Base-by-base conservation (phyloP, 208 protist species). In the Novymonas esmeraldas region DNA sequence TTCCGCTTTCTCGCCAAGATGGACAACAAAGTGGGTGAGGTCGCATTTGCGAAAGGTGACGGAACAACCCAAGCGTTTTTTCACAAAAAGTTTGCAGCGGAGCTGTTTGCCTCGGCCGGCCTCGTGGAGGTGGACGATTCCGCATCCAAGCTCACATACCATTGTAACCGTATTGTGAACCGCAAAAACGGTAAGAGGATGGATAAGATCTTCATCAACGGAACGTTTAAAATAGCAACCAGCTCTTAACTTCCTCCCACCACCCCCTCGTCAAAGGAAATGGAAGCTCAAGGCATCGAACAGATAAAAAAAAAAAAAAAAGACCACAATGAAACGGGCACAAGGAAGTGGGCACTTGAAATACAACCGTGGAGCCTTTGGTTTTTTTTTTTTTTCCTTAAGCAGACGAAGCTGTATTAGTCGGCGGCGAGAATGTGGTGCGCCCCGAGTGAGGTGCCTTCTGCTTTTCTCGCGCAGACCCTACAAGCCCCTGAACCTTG, bases 171-270 rank as follows among this genome's bases (percentile, higher is more conserved):
- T 10, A 83, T 94, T 20, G 73, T 81, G 29, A 96, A 96, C 67
- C 71, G 90, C 11, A 96, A 96, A 56, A 93, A 89, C 55, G 78
- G 79, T 14, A 92, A 87, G 33, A 63, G 50, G 51, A 96, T 96
- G 87, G 81, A 92, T 61, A 96, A 96, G 48, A 76, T 96, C 22
- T 96, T 96, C 65, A 73, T 96, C 34, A 96, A 96, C 54, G 85
- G 76, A 28, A 75, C 62, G 14, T 96, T 96, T 77, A 76, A 74
- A 46, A 5, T 70, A 14, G 28, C 42, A 22, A 20, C 55, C 7
- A 31, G 26, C 3, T 33, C 22, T 16, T 44, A 11, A 45, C 4
- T 24, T 34, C 16, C 10, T 3, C 11, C 39, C 42, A 2, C n/a
- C n/a, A n/a, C n/a, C n/a, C n/a, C n/a, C n/a, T n/a, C n/a, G n/a